Conservation (phyloP, 768 basidiomycete species). For the Lentinula sp. region DNA sequence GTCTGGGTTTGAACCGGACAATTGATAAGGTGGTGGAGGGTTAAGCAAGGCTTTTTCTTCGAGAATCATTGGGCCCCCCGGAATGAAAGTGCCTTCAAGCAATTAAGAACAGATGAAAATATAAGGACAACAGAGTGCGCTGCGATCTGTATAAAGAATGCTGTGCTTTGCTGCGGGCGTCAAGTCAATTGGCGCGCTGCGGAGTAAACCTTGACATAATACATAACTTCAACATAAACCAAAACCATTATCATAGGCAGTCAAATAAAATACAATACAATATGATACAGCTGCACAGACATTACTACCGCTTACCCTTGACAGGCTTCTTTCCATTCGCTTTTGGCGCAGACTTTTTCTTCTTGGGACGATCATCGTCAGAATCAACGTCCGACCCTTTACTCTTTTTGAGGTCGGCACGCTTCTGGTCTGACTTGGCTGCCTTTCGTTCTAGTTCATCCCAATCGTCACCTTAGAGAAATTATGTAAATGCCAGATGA, state of each 20-base stretch:
- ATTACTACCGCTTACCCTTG: not conserved
- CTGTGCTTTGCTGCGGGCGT: not conserved
- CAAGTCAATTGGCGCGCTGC: not conserved
- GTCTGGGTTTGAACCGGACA: not conserved
- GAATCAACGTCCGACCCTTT: slow-evolving; percentile 24
- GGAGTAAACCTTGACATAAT: not conserved
- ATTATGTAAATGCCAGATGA: not conserved
- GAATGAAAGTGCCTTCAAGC: too few relatives aligned
- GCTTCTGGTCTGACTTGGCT: slow-evolving; percentile 53
- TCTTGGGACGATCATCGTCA: slow-evolving; percentile 20
- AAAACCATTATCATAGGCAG: not conserved
- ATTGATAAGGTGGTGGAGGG: slow-evolving; percentile 1
- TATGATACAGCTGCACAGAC: not conserved
- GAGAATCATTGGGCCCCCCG: not conserved
- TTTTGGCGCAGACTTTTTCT: slow-evolving; percentile 17
- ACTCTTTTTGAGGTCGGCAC: slow-evolving; percentile 15
- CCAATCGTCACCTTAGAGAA: slow-evolving; percentile 79
- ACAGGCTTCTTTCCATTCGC: slow-evolving; percentile 15
- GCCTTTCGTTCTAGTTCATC: slow-evolving; percentile 92
- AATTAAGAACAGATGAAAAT: not conserved
- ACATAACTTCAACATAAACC: not conserved
- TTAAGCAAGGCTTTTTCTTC: slow-evolving; percentile 1
- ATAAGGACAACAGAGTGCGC: not conserved
- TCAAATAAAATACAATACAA: not conserved
- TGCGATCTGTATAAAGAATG: not conserved